A percentile compares a stretch with the other conserved stretches of the same genome.
Evolutionary conservation across 352 stramenopile genomes (phyloP).

Genomic region (Pythium chondricola): DNA sequence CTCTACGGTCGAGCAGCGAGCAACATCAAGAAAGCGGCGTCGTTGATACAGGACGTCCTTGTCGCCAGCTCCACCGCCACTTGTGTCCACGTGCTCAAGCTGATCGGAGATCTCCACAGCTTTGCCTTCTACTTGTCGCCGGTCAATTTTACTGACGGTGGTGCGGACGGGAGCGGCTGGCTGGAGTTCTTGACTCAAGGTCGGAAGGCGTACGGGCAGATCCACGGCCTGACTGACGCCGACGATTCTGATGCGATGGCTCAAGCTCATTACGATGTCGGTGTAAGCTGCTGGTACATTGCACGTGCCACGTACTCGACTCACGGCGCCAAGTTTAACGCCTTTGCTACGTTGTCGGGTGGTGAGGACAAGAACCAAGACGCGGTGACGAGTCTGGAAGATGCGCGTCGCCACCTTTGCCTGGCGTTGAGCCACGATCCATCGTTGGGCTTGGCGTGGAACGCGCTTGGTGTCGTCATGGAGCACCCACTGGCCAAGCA

Average conservation of each 20-base stretch:
- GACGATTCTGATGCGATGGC: conserved; percentile 12
- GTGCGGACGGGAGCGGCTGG: conserved; percentile 29
- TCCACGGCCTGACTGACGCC: conserved; percentile 17
- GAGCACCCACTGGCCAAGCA: conserved; percentile 68
- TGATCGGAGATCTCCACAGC: conserved; percentile 75
- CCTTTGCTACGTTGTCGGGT: conserved; percentile 25
- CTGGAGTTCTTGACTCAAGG: conserved; percentile 54
- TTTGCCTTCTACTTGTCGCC: conserved; percentile 82
- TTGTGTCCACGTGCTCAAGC: conserved; percentile 27
- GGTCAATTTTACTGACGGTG: conserved; percentile 31
- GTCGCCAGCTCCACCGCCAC: not conserved
- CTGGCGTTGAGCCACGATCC: conserved; percentile 31
- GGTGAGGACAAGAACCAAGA: conserved; percentile 3
- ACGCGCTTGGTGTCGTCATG: conserved; percentile 64
- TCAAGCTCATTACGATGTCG: conserved; percentile 62
- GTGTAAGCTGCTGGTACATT: conserved; percentile 76
- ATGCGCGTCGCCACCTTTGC: conserved; percentile 19
- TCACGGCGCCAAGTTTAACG: conserved; percentile 24
- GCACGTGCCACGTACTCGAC: conserved; percentile 39
- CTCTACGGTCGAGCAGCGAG: conserved; percentile 58
- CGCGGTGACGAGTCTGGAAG: conserved; percentile 33
- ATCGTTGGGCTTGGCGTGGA: conserved; percentile 59
- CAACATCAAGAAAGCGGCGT: conserved; percentile 59
- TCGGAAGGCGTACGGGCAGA: conserved; percentile 45
- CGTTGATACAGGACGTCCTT: conserved; percentile 22